Percentiles rank a stretch among this genome's conserved stretches.
These are phyloP conservation scores for Pythium grandisporangium DNA, from an alignment of 352 stramenopile genomes.

Conservation along the genomic window DNA sequence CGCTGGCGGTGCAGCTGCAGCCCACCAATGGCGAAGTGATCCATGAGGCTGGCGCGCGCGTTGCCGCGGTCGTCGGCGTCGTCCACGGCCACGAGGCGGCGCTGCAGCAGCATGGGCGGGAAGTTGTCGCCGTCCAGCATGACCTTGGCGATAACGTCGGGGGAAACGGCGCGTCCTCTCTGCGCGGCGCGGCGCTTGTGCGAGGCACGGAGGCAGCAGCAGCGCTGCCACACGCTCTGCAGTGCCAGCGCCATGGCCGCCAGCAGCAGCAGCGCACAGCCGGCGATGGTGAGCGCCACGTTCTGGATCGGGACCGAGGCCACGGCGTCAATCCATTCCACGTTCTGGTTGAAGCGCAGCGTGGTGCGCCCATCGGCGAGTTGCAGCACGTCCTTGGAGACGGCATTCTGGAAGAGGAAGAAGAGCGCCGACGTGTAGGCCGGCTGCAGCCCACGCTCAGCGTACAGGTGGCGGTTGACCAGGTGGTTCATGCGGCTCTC, in stretches of 20 bases:
- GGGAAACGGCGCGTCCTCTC: neutral
- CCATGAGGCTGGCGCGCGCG: too few species aligned
- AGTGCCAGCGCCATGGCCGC: conserved; percentile 2
- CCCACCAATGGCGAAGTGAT: too few species aligned
- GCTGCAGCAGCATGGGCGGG: conserved; percentile 5
- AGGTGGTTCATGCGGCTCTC: conserved; percentile 20
- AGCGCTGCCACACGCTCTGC: neutral
- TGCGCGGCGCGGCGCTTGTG: conserved; percentile 1
- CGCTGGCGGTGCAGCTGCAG: too few species aligned
- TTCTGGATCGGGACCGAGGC: conserved; percentile 8
- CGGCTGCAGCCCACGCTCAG: conserved; percentile 31
- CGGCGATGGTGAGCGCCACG: conserved; percentile 7
- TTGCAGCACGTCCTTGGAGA: conserved; percentile 1
- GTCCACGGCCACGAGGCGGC: conserved; percentile 4
- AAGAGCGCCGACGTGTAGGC: conserved; percentile 37
- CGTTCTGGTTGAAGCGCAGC: conserved; percentile 4
- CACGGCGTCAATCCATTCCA: conserved; percentile 4
- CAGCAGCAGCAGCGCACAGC: conserved; percentile 5
- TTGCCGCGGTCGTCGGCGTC: neutral
- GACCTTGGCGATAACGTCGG: conserved; percentile 5
- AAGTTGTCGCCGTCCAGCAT: conserved; percentile 6
- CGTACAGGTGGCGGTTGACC: conserved; percentile 31
- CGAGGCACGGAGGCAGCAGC: too few species aligned
- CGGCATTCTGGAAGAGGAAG: conserved; percentile 48
- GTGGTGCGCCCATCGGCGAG: neutral